Evolutionary conservation across 805 yeast species (phyloP), one percentile per base, ranked within the genome.

Genomic region (Pichia nakasei): DNA sequence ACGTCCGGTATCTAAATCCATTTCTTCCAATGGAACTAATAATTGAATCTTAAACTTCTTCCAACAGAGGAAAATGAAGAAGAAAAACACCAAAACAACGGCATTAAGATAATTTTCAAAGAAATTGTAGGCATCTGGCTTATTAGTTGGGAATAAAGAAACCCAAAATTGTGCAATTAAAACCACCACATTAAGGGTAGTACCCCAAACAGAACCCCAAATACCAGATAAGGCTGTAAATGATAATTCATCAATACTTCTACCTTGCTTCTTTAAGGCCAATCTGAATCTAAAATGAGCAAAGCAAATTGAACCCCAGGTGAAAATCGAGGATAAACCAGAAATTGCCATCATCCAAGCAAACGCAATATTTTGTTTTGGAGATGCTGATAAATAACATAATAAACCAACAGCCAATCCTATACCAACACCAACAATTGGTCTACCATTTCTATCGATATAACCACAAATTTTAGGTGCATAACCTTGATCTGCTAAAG

Each of bases 121-220:
- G 70, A 85, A 85, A 37, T 53, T 63, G 34, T 62, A 54, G 9
- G 85, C 84, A 57, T 65, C 68, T 42, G 82, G 76, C 7, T 47
- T 67, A 13, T 78, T 77, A 38, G 78, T 57, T 43, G 95, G 95
- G 71, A 70, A 85, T 35, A 83, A 65, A 7, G 93, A 89, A 46
- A 81, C 71, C 86, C 91, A 86, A 69, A 86, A 84, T 65, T 84
- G 89, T 26, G 88, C 85, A 45, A 75, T 66, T 47, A 87, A 67
- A 49, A 85, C 79, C 44, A 82, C 60, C 27, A 72, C 33, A 59
- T 79, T 79, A 56, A 87, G 63, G 22, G 63, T 46, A 17, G 75
- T 55, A 43, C 93, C 94, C 58, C 73, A 74, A 48, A 58, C 60
- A 1, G 94, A 80, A 39, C 94, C 94, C 52, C 59, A 65, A 26